phyloP scores from a whole-genome alignment of 306 rosid species.

The Sesbania bispinosa region DNA sequence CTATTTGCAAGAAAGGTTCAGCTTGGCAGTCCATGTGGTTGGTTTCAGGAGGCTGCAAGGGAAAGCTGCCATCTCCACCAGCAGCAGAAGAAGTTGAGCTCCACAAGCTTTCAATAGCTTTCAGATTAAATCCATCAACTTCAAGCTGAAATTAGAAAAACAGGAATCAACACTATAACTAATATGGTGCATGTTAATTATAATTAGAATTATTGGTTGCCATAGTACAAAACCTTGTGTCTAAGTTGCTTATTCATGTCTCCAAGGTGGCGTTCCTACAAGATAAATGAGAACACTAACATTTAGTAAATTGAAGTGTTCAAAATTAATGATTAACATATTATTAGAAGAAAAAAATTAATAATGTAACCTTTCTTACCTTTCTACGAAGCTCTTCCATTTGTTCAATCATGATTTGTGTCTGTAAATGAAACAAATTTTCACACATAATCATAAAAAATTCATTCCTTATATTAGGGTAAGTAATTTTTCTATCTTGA shows the following conservation, averaged over 20 bases:
- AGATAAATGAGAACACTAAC: not conserved
- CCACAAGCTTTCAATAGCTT: conserved; percentile 65
- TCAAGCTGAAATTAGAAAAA: no score
- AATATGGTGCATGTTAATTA: not conserved
- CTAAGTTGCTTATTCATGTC: conserved; percentile 75
- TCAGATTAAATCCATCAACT: conserved; percentile 61
- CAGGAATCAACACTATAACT: no score
- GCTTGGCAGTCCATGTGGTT: conserved; percentile 53
- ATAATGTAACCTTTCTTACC: conserved; percentile 32
- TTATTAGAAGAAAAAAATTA: not conserved
- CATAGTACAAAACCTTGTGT: conserved; percentile 50
- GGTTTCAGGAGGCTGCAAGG: conserved; percentile 46
- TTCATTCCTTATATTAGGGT: no score
- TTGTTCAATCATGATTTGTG: conserved; percentile 73
- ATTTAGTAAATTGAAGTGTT: not conserved
- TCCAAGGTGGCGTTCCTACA: conserved; percentile 75
- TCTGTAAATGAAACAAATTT: conserved; percentile 42
- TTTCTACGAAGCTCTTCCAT: conserved; percentile 78
- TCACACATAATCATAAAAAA: no score
- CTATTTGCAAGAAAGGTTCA: conserved; percentile 73
- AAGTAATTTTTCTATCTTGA: no score
- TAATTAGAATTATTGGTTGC: not conserved
- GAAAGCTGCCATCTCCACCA: conserved; percentile 42
- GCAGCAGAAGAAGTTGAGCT: conserved; percentile 44
- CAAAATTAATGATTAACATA: no score